phyloP scores from a whole-genome alignment of 257 asterid genomes.

The Solanum medicagineum region DNA sequence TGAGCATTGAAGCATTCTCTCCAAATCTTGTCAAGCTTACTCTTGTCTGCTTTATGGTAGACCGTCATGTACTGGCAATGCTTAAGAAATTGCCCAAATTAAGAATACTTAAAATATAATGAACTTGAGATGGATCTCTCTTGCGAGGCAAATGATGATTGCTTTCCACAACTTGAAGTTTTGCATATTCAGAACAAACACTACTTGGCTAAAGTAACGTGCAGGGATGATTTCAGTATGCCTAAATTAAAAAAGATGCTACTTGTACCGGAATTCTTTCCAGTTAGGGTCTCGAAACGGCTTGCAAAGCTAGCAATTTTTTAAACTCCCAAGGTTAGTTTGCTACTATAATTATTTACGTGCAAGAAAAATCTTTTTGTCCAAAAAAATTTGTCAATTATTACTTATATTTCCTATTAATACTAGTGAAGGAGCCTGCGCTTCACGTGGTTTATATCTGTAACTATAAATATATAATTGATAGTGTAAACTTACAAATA shows the following conservation, averaged over 20 bases:
- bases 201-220: neutral
- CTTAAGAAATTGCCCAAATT: neutral
- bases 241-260: neutral
- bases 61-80: neutral
- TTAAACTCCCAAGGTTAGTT: neutral
- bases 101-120: neutral
- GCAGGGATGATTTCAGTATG: neutral
- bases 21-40: constrained; percentile 3
- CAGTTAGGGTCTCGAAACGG: too few relatives aligned
- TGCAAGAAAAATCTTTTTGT: too few relatives aligned
- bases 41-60: neutral
- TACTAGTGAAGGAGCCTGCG: too few relatives aligned
- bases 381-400: too few relatives aligned
- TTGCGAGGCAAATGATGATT: neutral
- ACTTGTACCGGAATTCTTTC: neutral
- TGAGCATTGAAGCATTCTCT: neutral
- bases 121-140: neutral
- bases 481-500: too few relatives aligned
- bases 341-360: neutral
- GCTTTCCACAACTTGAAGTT: constrained; percentile 2
- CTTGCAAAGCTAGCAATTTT: neutral
- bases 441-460: too few relatives aligned
- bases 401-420: too few relatives aligned
- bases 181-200: neutral
- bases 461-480: too few relatives aligned